Evolutionary conservation across 1,284 basidiomycete genomes (phyloP), one percentile per base, ranked within the genome.

Genomic region (Wolfiporia cocos): DNA sequence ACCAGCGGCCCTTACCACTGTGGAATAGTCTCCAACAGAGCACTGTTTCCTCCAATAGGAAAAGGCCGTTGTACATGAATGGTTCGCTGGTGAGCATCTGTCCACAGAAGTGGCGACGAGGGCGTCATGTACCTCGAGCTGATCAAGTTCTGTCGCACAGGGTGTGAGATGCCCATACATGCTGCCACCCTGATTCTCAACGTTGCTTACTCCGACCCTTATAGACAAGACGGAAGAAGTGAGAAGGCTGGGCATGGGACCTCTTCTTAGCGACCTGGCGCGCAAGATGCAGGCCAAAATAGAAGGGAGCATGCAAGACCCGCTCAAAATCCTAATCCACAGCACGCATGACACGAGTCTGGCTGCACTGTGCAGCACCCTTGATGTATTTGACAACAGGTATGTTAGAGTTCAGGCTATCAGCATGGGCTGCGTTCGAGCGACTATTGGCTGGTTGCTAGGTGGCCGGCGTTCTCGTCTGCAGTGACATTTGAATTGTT

Each of bases 331-430:
- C 19, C 71, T 86, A 12, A 69, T 91, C 5, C 78, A 85, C 51
- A 74, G 71, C 46, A 83, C 86, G 44, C 87, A 92, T 56, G 89
- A 92, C 57, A 86, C 86, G 1, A 76, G 78, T 1, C 61, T 92
- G 12, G 86, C 86, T 1, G 86, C 74, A 0, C 52, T 90, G 33
- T 72, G 76, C 33, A 68, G 70, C 18, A 84, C 86, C 2, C 66
- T 92, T 2, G 87, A 88, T 49, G 80, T 81, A 2, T 91, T 81
- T 58, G 85, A 91, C 52, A 73, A 86, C 3, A 75, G 73, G 77
- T 87, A 53, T 28, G 69, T 59, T 9, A 12, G 10, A 32, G n/a
- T n/a, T n/a, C n/a, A n/a, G n/a, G n/a, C n/a, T n/a, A n/a, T n/a
- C n/a, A n/a, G n/a, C n/a, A n/a, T n/a, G n/a, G n/a, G n/a, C n/a